These are phyloP conservation scores for Microthlaspi erraticum DNA, from an alignment of 345 rosid species.

Conservation along the genomic window DNA sequence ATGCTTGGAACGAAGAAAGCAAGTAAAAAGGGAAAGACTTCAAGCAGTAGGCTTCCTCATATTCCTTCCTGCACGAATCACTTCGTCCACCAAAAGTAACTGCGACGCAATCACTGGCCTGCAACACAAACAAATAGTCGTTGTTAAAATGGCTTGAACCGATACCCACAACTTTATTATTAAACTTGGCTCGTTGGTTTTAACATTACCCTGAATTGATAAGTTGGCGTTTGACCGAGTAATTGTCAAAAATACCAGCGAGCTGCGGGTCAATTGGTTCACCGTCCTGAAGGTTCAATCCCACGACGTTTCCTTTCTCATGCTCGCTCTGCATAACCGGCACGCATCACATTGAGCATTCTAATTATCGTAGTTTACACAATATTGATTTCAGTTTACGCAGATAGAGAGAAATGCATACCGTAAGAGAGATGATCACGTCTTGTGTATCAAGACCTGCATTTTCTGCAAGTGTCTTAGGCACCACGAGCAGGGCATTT, in stretches of 20 bases:
- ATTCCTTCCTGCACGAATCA: slow-evolving; percentile 96
- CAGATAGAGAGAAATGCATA: slow-evolving; percentile 34
- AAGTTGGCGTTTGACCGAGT: slow-evolving; percentile 95
- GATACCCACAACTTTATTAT: background rate
- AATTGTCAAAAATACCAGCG: slow-evolving; percentile 95
- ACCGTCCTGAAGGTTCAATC: slow-evolving; percentile 80
- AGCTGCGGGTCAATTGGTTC: slow-evolving; percentile 92
- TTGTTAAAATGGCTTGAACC: slow-evolving; percentile 13
- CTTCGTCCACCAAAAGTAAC: slow-evolving; percentile 96
- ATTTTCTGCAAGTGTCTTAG: slow-evolving; percentile 97
- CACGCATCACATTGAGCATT: slow-evolving; percentile 2
- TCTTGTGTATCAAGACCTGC: slow-evolving; percentile 99
- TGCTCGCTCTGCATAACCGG: slow-evolving; percentile 84
- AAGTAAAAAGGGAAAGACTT: background rate
- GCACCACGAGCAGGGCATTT: slow-evolving; percentile 93
- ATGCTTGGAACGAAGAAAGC: background rate
- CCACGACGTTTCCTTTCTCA: slow-evolving; percentile 82
- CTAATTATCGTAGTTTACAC: background rate
- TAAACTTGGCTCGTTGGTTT: slow-evolving; percentile 4
- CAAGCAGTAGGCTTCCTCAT: slow-evolving; percentile 89
- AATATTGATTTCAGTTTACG: background rate
- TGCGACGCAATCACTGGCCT: slow-evolving; percentile 98
- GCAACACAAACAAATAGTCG: slow-evolving; percentile 37
- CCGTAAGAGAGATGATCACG: slow-evolving; percentile 84
- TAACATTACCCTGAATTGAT: slow-evolving; percentile 82